Evolutionary conservation across 2,329 filamentous ascomycete species (phyloP).

Genomic region (Myriosclerotinia duriaeana): DNA sequence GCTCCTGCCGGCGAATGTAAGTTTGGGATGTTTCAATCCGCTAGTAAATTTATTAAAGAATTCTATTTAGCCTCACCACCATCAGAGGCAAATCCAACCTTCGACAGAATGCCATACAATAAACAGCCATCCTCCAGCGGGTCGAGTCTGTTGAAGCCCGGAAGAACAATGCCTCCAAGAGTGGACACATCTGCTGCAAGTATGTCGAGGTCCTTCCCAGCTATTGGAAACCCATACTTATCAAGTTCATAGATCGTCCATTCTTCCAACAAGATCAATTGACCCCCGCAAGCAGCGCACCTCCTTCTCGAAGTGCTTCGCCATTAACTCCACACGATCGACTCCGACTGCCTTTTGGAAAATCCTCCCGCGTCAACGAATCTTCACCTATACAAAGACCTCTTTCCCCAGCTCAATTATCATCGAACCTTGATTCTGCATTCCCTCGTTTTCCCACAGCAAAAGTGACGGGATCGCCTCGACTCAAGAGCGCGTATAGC

Average conservation of each 20-base stretch:
- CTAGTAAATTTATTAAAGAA: slow-evolving; percentile 24
- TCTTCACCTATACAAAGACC: slow-evolving; percentile 44
- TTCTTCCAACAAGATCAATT: slow-evolving; percentile 57
- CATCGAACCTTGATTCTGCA: slow-evolving; percentile 50
- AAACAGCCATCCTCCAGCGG: slow-evolving; percentile 32
- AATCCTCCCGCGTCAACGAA: slow-evolving; percentile 41
- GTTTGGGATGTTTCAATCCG: slow-evolving; percentile 17
- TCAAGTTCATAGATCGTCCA: slow-evolving; percentile 48
- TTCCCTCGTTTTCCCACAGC: slow-evolving; percentile 54
- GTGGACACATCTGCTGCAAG: slow-evolving; percentile 56
- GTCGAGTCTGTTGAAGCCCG: slow-evolving; percentile 41
- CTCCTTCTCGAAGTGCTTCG: slow-evolving; percentile 61
- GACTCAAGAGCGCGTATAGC: slow-evolving; percentile 27
- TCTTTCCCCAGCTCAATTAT: slow-evolving; percentile 47
- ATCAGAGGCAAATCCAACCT: slow-evolving; percentile 33
- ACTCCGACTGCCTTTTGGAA: slow-evolving; percentile 44
- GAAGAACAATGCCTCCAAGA: slow-evolving; percentile 46
- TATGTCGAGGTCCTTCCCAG: slow-evolving; percentile 40
- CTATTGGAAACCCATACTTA: slow-evolving; percentile 15
- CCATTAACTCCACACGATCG: slow-evolving; percentile 57
- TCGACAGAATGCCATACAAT: slow-evolving; percentile 33
- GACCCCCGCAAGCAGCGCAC: slow-evolving; percentile 60
- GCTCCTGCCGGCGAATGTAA: slow-evolving; percentile 49
- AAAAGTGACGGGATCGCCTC: slow-evolving; percentile 34
- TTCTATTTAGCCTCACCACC: slow-evolving; percentile 36